Base-by-base conservation (phyloP, 352 stramenopile genomes). In the Peronosclerospora sorghi region DNA sequence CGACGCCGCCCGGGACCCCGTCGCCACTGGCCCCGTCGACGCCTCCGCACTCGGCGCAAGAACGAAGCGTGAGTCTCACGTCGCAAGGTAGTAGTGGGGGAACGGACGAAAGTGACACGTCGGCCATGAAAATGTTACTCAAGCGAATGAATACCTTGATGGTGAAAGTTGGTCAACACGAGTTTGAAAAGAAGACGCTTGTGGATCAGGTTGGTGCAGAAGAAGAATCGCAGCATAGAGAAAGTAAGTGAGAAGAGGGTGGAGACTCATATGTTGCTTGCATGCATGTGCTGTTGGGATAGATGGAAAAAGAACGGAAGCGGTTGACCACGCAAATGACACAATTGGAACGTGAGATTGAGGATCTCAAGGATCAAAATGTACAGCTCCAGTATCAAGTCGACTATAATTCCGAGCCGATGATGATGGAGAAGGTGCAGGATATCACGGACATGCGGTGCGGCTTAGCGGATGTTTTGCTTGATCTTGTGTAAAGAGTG, bases 181-280 rank as follows among this genome's bases (percentile, higher is more conserved):
- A 90, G 51, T 90, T 88, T 34, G 78, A 90, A 56, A 90, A 90
- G 65, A 86, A 85, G 49, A 84, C 64, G 52, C 69, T 90, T 18
- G 75, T 88, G 32, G 72, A 86, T 30, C 58, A 66, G 52, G 69
- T 81, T 44, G 19, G 51, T 5, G 27, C 27, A 21, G 15, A 23
- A 20, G 4, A 3, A 19, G 2, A n/a, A 13, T 30, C 26, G 26
- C 7, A 13, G 28, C 28, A 34, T 4, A 34, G 4, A 34, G 28
- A 34, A 15, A 34, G 28, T n/a, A 15, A 34, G 32, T 12, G 37
- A 41, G 12, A 5, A 30, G 20, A 24, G 24, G n/a, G n/a, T n/a
- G n/a, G n/a, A n/a, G n/a, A n/a, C n/a, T n/a, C n/a, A n/a, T n/a
- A n/a, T n/a, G n/a, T n/a, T n/a, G n/a, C n/a, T n/a, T n/a, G n/a